These are phyloP conservation scores for Amanita jacksonii DNA, from an alignment of 768 basidiomycete species.

Conservation along the genomic window DNA sequence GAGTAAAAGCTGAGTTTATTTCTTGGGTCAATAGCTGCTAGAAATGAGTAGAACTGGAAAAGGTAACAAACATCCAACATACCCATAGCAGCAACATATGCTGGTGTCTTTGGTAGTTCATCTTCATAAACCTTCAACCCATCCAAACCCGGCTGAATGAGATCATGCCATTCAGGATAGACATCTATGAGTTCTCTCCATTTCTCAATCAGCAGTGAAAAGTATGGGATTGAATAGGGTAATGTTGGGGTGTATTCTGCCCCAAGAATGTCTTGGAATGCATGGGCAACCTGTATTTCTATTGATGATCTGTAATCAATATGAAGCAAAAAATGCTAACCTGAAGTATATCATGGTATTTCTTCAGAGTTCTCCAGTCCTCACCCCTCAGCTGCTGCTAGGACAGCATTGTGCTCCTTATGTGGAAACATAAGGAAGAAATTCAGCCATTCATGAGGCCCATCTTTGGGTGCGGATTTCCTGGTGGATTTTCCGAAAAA, in stretches of 20 bases:
- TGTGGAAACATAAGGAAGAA: too few species aligned
- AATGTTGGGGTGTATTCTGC: slow-evolving; percentile 9
- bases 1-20: too few species aligned
- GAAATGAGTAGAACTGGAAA: too few species aligned
- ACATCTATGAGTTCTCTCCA: slow-evolving; percentile 14
- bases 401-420: too few species aligned
- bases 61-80: too few species aligned
- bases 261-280: background rate
- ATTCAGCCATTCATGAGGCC: too few species aligned
- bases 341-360: slow-evolving; percentile 16
- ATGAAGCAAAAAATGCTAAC: slow-evolving; percentile 8
- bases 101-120: slow-evolving; percentile 7
- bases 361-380: slow-evolving; percentile 19
- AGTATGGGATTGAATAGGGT: slow-evolving; percentile 14
- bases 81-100: too few species aligned
- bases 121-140: slow-evolving; percentile 15
- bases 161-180: slow-evolving; percentile 2
- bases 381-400: slow-evolving; percentile 10
- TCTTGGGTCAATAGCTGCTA: too few species aligned
- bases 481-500: too few species aligned
- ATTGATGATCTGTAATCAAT: background rate
- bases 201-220: slow-evolving; percentile 11
- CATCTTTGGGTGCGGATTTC: too few species aligned
- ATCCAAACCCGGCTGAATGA: slow-evolving; percentile 16
- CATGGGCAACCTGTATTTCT: background rate